Evolutionary conservation across 2,329 filamentous ascomycete genomes (phyloP), one percentile per base, ranked within the genome.

Genomic region (Ophiostoma sp.): DNA sequence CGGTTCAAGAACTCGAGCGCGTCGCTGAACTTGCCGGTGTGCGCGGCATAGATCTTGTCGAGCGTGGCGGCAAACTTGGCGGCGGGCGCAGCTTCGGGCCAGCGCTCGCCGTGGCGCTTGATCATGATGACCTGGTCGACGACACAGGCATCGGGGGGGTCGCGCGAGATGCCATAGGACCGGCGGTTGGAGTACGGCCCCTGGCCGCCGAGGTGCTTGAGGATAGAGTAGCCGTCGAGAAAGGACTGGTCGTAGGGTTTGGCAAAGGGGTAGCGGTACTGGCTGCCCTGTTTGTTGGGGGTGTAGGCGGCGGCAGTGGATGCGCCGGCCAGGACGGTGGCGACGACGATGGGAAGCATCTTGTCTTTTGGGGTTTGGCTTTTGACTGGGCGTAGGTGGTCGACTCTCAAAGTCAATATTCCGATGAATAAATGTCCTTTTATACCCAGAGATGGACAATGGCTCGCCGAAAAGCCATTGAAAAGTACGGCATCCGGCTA

Each of bases 41-140:
- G 71, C 1, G 48, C 68, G 7, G 7, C 5, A 41, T 72, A 71
- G 1, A 73, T 64, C 71, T 73, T 72, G 20, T 67, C 48, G 39
- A 73, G 57, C 5, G 69, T 62, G 10, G 48, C 13, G 17, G 33
- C 17, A 13, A 73, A 71, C 41, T 71, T 71, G 62, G 65, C 41
- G 1, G 70, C 69, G 7, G 88, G 86, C 5, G 86, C 86, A 1
- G 79, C 78, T 72, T 89, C 88, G 0, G 87, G 87, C 75, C 85
- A 90, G 66, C 87, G 81, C 67, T 86, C 87, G 31, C 88, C 88
- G 78, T 89, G 87, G 31, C 87, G 83, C 4, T 83, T 81, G 57
- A 87, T 79, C 73, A 87, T 89, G 10, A 86, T 85, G 5, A 84
- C 86, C 74, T 87, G 84, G 72, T 90, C 86, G 6, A 90, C 83